Base-by-base conservation (phyloP, 2,329 filamentous ascomycete species). In the Volutella citrinella region DNA sequence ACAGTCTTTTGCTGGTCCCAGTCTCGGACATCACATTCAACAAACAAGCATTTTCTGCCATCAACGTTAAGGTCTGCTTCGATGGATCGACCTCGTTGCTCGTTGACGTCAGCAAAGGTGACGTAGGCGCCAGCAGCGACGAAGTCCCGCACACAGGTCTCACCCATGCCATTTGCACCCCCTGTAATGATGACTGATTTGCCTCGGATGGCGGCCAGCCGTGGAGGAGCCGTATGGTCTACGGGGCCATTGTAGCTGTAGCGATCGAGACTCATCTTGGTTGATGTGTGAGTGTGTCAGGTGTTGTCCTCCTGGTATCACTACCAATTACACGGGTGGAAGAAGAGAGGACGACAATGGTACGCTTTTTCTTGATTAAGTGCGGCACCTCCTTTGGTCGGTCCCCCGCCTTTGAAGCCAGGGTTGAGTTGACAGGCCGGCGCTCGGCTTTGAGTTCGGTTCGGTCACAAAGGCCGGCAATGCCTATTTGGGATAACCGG, bases 121-220 rank as follows among this genome's bases (percentile, higher is more conserved):
- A 68, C 63, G 35, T 57, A 67, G 4, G 64, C 63, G 7, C 64
- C 64, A 6, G 60, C 56, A 5, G 42, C 50, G 9, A 48, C 53
- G 29, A 66, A 66, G 6, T 55, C 53, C 5, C 57, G 43, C 0
- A 63, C 59, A 16, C 56, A 62, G 1, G 46, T 49, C 39, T 64
- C 59, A 7, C 64, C 65, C 37, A 68, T 63, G 15, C 65, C 65
- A 37, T 60, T 63, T 21, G 59, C 68, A 10, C 69, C 69, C n/a
- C 69, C 68, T 2, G 69, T 72, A 12, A 72, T 60, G 15, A 73
- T 59, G 16, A 70, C 66, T 1, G 64, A 67, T 43, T 70, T 73
- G 18, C 63, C 67, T 5, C 47, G 52, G 8, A 69, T 19, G 5
- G 41, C 27, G 0, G 49, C 32, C 7, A 41, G 34, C 18, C 38